Base-by-base conservation (phyloP, 768 basidiomycete species). In the Agrocybe pediades region DNA sequence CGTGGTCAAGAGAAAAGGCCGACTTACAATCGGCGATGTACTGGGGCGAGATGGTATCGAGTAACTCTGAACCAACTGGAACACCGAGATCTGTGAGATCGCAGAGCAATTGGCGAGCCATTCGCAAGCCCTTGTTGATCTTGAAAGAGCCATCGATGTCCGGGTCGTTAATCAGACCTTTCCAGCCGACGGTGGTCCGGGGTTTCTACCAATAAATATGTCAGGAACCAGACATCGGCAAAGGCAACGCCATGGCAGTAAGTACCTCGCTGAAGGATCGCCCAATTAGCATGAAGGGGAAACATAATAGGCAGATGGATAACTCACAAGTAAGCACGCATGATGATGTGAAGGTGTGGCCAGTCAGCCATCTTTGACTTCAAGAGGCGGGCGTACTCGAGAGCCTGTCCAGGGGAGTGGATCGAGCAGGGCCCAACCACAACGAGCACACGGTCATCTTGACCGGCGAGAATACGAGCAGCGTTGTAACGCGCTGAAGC, bases 281-380 rank as follows among this genome's bases (percentile, higher is more conserved):
- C n/a, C n/a, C n/a, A n/a, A n/a, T n/a, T n/a, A n/a, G n/a, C n/a
- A n/a, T n/a, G n/a, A n/a, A n/a, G n/a, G n/a, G n/a, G n/a, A n/a
- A n/a, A n/a, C n/a, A n/a, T n/a, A n/a, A n/a, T n/a, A n/a, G n/a
- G n/a, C n/a, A n/a, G n/a, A n/a, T n/a, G 41, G 46, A 46, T 24
- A n/a, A 84, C 93, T 69, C 65, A 95, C 93, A 92, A 98, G 81
- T 98, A 98, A 51, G 92, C 87, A 39, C 97, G 84, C 97, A 99
- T 99, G 70, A 98, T 74, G 66, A 99, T 89, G 64, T 90, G 78
- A 46, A 99, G 78, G 62, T 95, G 90, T 49, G 77, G 78, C 82
- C 85, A 88, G 17, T 77, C 70, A 16, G 80, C 75, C 41, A 87
- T 79, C 72, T 86, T 88, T 3, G 72, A 75, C 66, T 81, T 89